Conservation (phyloP, 2,329 filamentous ascomycete genomes). For the Cladophialophora yegresii region DNA sequence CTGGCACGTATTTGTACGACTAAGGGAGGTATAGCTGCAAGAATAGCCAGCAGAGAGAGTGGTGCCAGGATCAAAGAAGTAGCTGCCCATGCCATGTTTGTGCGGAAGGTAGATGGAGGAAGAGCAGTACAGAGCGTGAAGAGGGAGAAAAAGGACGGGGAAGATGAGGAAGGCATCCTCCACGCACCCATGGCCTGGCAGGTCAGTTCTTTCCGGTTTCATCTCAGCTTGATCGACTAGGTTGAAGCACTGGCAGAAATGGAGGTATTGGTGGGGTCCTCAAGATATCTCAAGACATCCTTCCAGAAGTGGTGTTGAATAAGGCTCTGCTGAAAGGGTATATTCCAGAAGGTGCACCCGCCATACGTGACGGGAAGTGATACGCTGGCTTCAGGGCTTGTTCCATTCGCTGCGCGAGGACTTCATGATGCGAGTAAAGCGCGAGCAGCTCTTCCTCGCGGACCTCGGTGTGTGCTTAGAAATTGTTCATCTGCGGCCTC, state of each 20-base stretch:
- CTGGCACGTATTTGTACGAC: conserved; percentile 61
- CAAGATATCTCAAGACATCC: conserved; percentile 27
- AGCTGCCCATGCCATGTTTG: conserved; percentile 13
- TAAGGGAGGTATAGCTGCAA: conserved; percentile 51
- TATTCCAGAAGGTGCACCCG: not conserved
- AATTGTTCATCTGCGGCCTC: not conserved
- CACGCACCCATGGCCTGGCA: not conserved
- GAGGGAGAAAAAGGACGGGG: not conserved
- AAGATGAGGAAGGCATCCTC: not conserved
- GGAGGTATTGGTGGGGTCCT: conserved; percentile 2
- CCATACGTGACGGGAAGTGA: not conserved
- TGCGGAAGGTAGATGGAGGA: not conserved
- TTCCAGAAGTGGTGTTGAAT: conserved; percentile 31
- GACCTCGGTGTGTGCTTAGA: not conserved
- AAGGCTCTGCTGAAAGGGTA: conserved; percentile 10
- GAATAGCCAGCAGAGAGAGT: conserved; percentile 22
- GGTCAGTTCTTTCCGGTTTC: not conserved
- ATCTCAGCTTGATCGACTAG: conserved; percentile 8
- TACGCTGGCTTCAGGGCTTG: not conserved
- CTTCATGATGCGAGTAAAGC: not conserved
- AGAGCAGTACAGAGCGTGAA: not conserved
- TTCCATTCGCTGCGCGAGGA: not conserved
- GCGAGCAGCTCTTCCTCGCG: not conserved
- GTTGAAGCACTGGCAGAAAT: conserved; percentile 5
- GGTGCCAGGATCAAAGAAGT: conserved; percentile 17